These are phyloP conservation scores for Pisolithus tinctorius DNA, from an alignment of 768 basidiomycete genomes.

Conservation along the genomic window DNA sequence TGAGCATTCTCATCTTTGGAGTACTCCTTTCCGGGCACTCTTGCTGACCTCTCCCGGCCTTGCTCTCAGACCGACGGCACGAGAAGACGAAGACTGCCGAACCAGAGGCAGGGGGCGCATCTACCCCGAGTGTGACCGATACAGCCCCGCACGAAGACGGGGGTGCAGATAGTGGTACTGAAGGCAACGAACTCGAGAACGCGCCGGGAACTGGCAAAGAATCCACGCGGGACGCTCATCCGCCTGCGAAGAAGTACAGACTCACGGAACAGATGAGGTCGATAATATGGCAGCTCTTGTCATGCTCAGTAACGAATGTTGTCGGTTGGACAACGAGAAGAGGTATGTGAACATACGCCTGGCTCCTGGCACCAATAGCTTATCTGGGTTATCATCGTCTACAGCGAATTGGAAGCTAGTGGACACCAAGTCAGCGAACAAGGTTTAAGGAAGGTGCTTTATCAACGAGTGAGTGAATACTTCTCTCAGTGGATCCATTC, in stretches of 20 bases:
- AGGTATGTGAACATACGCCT: slow-evolving; percentile 31
- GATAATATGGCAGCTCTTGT: slow-evolving; percentile 77
- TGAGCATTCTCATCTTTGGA: slow-evolving; percentile 23
- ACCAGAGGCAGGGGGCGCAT: slow-evolving; percentile 24
- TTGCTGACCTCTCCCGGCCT: background rate
- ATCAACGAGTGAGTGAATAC: slow-evolving; percentile 56
- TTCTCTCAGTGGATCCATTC: background rate
- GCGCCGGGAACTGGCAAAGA: slow-evolving; percentile 17
- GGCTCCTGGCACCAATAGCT: background rate
- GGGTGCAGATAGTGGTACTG: slow-evolving; percentile 18
- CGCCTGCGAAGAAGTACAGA: slow-evolving; percentile 71
- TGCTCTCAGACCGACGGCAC: slow-evolving; percentile 41
- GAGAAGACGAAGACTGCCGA: slow-evolving; percentile 42
- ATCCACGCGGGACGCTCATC: slow-evolving; percentile 39
- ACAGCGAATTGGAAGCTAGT: slow-evolving; percentile 53
- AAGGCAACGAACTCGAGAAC: slow-evolving; percentile 13
- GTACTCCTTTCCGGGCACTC: background rate
- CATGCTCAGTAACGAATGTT: slow-evolving; percentile 76
- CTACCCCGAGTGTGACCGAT: slow-evolving; percentile 22
- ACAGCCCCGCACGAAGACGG: slow-evolving; percentile 26
- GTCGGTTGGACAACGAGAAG: slow-evolving; percentile 60
- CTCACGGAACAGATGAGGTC: slow-evolving; percentile 77
- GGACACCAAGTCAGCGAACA: slow-evolving; percentile 75
- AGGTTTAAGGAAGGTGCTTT: slow-evolving; percentile 69
- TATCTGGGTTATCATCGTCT: slow-evolving; percentile 8